These are phyloP conservation scores for Nicotiana knightiana DNA, from an alignment of 257 asterid genomes.

Conservation along the genomic window DNA sequence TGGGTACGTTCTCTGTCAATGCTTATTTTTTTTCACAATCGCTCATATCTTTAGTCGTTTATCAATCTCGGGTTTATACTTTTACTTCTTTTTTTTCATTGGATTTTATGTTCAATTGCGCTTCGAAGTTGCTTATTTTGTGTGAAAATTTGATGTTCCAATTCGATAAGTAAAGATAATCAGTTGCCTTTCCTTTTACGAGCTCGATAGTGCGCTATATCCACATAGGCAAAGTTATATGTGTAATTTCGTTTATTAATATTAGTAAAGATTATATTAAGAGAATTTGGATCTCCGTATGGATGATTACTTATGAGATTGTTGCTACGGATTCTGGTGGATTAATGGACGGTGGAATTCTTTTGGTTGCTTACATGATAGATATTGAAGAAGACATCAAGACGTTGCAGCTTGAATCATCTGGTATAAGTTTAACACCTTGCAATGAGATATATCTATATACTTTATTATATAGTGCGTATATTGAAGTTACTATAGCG, in stretches of 20 bases:
- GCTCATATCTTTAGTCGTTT: neutral
- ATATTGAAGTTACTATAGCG: neutral
- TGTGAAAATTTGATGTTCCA: neutral
- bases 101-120: neutral
- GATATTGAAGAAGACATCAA: slow-evolving; percentile 82
- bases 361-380: slow-evolving; percentile 9
- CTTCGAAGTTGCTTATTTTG: neutral
- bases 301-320: neutral
- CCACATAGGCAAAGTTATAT: neutral
- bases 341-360: neutral
- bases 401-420: slow-evolving; percentile 69
- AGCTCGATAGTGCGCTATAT: neutral
- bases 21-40: neutral
- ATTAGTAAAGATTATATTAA: neutral
- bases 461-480: neutral
- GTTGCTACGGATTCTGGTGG: neutral
- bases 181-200: neutral
- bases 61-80: neutral
- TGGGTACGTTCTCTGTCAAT: slow-evolving; percentile 10
- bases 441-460: neutral
- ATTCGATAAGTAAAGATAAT: neutral
- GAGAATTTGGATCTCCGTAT: neutral
- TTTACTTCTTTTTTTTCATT: neutral
- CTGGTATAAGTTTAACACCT: slow-evolving; percentile 35
- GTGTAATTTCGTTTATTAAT: neutral